phyloP scores from a whole-genome alignment of 768 basidiomycete genomes.

The Dictyophora rubrovolvata region DNA sequence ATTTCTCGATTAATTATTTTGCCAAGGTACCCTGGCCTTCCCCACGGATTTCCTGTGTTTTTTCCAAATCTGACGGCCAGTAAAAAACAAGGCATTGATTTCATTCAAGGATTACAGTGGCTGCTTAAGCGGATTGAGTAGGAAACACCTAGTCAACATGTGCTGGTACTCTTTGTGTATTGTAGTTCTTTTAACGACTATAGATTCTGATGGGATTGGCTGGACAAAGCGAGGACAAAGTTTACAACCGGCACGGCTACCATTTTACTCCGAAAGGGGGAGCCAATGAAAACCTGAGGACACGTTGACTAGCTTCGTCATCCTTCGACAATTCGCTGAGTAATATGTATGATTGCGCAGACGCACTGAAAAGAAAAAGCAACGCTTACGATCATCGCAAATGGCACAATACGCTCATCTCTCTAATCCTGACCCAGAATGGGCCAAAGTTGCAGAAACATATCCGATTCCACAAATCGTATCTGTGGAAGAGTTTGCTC shows the following conservation, averaged over 20 bases:
- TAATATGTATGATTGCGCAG: not conserved
- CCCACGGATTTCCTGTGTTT: not conserved
- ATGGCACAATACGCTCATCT: not conserved
- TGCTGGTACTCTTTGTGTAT: too few relatives aligned
- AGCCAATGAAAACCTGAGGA: not conserved
- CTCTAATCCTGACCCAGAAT: not conserved
- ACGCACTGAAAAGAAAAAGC: too few relatives aligned
- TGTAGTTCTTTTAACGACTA: too few relatives aligned
- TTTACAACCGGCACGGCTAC: too few relatives aligned
- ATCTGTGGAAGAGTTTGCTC: not conserved
- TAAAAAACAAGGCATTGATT: not conserved
- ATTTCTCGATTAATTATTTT: not conserved
- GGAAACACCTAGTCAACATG: too few relatives aligned
- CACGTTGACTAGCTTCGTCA: not conserved
- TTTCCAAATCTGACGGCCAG: not conserved
- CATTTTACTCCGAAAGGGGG: not conserved
- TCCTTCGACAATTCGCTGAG: too few relatives aligned
- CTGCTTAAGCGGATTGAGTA: not conserved
- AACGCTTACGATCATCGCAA: not conserved
- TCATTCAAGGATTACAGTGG: not conserved
- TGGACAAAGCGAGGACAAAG: too few relatives aligned
- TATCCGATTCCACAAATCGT: not conserved
- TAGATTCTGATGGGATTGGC: too few relatives aligned
- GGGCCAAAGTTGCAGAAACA: not conserved
- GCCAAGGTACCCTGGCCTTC: constrained; percentile 2